Base-by-base conservation (phyloP, 2,329 filamentous ascomycete species). In the Ambrosiella cleistominuta region DNA sequence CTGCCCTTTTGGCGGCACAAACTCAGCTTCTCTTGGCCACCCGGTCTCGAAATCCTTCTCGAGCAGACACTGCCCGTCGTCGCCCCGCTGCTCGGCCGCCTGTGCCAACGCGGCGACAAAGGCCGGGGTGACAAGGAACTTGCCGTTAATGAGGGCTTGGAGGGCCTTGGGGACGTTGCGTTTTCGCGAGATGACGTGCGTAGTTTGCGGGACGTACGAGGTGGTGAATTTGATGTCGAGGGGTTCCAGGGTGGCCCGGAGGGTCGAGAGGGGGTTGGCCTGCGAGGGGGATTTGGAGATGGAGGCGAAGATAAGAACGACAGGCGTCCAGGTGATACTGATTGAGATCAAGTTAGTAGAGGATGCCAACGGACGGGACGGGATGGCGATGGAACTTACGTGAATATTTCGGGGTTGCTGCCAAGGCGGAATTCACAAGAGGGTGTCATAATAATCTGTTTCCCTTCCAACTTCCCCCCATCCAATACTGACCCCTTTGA, bases 141-240 rank as follows among this genome's bases (percentile, higher is more conserved):
- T 85, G 12, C 80, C 88, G 64, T 89, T 86, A 42, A 96, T 83
- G 8, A 98, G 74, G 1, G 88, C 91, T 66, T 94, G 88, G 1
- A 98, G 74, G 0, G 87, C 88, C 63, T 88, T 89, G 0, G 90
- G 79, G 0, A 88, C 91, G 68, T 97, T 98, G 53, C 93, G 79
- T 70, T 95, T 96, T 68, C 82, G 86, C 7, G 88, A 83, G 39
- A 97, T 82, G 9, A 95, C 85, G 68, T 97, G 90, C 0, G 91
- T 95, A 0, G 91, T 96, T 36, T 78, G 72, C 13, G 73, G 76
- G 35, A 77, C 71, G 68, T 88, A 96, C 3, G 89, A 83, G 49
- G 79, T 75, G 12, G 86, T 73, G 12, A 88, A 83, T 68, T 96
- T 97, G 68, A 97, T 83, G 66, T 95, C 93, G n/a, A 95, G 75